Conservation (phyloP, 2,329 filamentous ascomycete species). For the Alternaria ethzedia region DNA sequence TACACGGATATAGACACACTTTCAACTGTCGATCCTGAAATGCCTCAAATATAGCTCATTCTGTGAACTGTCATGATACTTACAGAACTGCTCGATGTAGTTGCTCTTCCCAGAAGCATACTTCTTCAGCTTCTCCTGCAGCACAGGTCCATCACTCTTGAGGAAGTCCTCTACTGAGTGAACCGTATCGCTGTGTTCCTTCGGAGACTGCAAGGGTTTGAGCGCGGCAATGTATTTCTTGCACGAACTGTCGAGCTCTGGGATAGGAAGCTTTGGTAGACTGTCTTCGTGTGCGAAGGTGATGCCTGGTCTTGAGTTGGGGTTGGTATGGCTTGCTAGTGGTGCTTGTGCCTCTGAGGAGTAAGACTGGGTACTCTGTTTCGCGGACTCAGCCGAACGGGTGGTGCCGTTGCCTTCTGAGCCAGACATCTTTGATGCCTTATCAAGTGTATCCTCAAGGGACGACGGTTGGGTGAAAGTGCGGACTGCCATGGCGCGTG, state of each 20-base stretch:
- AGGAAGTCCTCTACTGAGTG: constrained; percentile 84
- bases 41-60: background rate
- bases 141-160: constrained; percentile 75
- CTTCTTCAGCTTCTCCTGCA: constrained; percentile 87
- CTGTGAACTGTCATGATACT: constrained; percentile 47
- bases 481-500: constrained; percentile 68
- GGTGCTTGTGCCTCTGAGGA: constrained; percentile 56
- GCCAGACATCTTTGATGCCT: constrained; percentile 45
- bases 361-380: constrained; percentile 59
- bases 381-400: constrained; percentile 59
- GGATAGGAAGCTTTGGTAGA: constrained; percentile 90
- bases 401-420: constrained; percentile 44
- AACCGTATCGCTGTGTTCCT: constrained; percentile 84
- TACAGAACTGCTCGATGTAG: constrained; percentile 99
- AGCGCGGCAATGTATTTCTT: constrained; percentile 80
- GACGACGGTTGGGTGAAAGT: constrained; percentile 76
- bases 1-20: constrained; percentile 7
- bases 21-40: constrained; percentile 10
- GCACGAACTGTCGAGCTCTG: constrained; percentile 79
- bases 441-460: constrained; percentile 71
- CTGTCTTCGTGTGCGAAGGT: constrained; percentile 90
- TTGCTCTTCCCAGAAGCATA: constrained; percentile 92
- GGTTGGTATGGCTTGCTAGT: constrained; percentile 57
- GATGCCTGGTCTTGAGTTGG: constrained; percentile 70
- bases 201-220: constrained; percentile 77